phyloP scores from a whole-genome alignment of 305 asterid genomes.

The Stenogyne calaminthoides region DNA sequence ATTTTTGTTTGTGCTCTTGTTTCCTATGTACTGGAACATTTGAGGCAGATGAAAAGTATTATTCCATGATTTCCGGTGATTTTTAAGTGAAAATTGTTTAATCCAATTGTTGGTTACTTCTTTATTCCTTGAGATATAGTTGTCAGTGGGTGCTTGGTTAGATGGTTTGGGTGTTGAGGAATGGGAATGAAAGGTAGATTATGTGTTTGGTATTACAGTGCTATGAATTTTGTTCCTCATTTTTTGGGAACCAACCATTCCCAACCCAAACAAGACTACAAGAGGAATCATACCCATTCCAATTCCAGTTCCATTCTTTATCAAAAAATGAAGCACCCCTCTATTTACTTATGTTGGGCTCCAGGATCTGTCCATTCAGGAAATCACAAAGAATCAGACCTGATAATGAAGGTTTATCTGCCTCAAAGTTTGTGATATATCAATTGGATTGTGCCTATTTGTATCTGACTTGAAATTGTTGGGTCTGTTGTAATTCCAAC shows the following conservation, averaged over 20 bases:
- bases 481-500: conserved; percentile 19
- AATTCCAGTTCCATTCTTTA: background rate
- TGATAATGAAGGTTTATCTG: background rate
- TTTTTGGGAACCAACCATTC: background rate
- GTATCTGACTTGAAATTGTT: conserved; percentile 5
- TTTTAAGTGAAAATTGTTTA: conserved; percentile 7
- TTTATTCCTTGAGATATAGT: conserved; percentile 1
- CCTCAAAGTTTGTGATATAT: conserved; percentile 2
- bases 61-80: background rate
- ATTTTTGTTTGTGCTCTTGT: conserved; percentile 8
- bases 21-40: conserved; percentile 1
- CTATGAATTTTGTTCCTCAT: background rate
- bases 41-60: background rate
- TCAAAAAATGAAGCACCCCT: background rate
- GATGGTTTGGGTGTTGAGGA: background rate
- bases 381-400: background rate
- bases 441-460: conserved; percentile 1
- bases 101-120: conserved; percentile 9
- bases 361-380: background rate
- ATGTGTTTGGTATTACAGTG: background rate
- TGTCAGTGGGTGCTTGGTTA: background rate
- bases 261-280: background rate
- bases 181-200: background rate
- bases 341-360: background rate
- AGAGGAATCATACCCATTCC: background rate